These are phyloP conservation scores for Tillandsia fasciculata DNA, from an alignment of 176 grass and related monocot species.

Conservation along the genomic window DNA sequence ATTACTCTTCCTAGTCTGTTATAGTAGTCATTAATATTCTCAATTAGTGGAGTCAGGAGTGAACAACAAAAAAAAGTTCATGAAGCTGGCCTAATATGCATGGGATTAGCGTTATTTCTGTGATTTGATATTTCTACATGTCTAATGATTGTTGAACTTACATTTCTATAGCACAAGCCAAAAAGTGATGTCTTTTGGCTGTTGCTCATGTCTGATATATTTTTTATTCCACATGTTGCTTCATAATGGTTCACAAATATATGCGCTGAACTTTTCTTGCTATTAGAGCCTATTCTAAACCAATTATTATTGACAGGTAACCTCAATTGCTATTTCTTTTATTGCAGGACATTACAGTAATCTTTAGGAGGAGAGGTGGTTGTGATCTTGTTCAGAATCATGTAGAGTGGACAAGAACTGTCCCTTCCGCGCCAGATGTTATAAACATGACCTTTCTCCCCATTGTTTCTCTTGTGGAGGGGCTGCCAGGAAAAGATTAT, in stretches of 20 bases:
- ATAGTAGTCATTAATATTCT: too few species aligned
- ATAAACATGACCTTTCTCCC: conserved; percentile 91
- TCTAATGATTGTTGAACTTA: too few species aligned
- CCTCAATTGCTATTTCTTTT: conserved; percentile 5
- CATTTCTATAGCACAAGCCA: too few species aligned
- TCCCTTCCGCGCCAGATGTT: conserved; percentile 81
- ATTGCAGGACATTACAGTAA: conserved; percentile 91
- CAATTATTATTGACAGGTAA: background rate
- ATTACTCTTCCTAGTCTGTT: too few species aligned
- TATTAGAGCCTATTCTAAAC: background rate
- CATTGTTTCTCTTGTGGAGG: conserved; percentile 77
- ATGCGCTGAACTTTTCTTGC: background rate
- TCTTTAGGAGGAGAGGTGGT: conserved; percentile 97
- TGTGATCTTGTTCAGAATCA: conserved; percentile 89
- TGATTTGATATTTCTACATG: too few species aligned
- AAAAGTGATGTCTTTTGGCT: too few species aligned
- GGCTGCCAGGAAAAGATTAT: conserved; percentile 60
- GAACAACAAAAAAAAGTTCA: too few species aligned
- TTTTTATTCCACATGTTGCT: too few species aligned
- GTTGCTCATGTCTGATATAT: too few species aligned
- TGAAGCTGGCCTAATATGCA: too few species aligned
- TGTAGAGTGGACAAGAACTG: conserved; percentile 65
- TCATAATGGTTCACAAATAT: background rate
- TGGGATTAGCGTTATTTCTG: too few species aligned
- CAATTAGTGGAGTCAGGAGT: too few species aligned